Evolutionary conservation across 2,329 filamentous ascomycete species (phyloP).

Genomic region (Lomentospora prolificans): DNA sequence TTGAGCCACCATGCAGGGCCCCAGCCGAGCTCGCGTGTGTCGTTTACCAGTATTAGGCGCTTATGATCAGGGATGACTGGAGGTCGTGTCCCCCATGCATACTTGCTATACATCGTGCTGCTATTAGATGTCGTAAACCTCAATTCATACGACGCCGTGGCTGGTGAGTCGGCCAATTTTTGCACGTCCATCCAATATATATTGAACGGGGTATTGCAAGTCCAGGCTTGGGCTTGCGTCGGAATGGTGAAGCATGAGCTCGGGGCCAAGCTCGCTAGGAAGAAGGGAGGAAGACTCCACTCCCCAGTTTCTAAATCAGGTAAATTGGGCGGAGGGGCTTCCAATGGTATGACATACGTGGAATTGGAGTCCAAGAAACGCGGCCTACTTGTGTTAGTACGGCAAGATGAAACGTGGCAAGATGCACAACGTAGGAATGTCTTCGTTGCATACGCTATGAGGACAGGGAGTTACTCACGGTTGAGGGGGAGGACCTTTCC

Average conservation of each 20-base stretch:
- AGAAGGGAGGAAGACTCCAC: conserved; percentile 45
- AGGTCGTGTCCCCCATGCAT: conserved; percentile 45
- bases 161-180: conserved; percentile 16
- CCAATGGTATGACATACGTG: conserved; percentile 32
- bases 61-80: conserved; percentile 30
- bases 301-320: conserved; percentile 43
- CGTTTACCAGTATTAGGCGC: conserved; percentile 38
- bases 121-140: conserved; percentile 27
- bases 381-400: not conserved
- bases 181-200: conserved; percentile 34
- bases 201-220: conserved; percentile 43
- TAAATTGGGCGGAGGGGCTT: conserved; percentile 39
- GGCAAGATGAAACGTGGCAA: not conserved
- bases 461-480: not conserved
- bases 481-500: conserved; percentile 12
- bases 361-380: conserved; percentile 5
- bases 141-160: conserved; percentile 29
- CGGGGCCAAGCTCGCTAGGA: conserved; percentile 33
- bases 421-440: too few relatives aligned
- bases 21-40: conserved; percentile 34
- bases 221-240: conserved; percentile 50
- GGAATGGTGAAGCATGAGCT: conserved; percentile 48
- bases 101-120: conserved; percentile 23
- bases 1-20: conserved; percentile 48
- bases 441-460: too few relatives aligned